A percentile compares a stretch with the other conserved stretches of the same genome.
These are phyloP conservation scores for Talaromyces sp. DNA, from an alignment of 2,329 filamentous ascomycete species.

Conservation along the genomic window DNA sequence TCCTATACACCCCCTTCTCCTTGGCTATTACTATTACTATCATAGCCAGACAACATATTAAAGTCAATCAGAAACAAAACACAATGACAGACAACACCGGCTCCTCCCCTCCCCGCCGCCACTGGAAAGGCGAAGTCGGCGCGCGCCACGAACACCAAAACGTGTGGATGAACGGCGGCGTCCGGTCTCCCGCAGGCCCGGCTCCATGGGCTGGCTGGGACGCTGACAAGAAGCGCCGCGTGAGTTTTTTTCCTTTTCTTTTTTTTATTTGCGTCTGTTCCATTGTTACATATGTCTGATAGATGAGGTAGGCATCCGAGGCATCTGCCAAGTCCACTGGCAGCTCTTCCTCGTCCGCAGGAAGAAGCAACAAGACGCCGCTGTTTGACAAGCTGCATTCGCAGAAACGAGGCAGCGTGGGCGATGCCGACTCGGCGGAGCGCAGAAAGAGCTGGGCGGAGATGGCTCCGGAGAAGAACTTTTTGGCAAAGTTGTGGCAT, in stretches of 20 bases:
- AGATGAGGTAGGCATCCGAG: conserved; percentile 3
- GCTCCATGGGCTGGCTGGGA: conserved; percentile 18
- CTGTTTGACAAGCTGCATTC: conserved; percentile 4
- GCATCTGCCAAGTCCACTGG: conserved; percentile 18
- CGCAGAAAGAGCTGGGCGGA: conserved; percentile 43
- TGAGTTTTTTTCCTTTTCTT: conserved; percentile 11
- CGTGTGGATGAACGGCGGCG: conserved; percentile 30
- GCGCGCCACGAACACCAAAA: conserved; percentile 31
- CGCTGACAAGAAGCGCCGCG: conserved; percentile 18
- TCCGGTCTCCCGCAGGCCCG: conserved; percentile 18
- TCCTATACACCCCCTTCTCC: background rate
- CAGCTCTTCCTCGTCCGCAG: background rate
- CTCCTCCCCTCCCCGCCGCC: conserved; percentile 21
- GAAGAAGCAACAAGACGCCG: background rate
- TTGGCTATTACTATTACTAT: background rate
- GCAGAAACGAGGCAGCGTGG: conserved; percentile 8
- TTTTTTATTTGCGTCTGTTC: background rate
- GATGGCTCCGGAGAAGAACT: conserved; percentile 27
- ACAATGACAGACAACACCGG: conserved; percentile 6
- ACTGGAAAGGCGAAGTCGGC: conserved; percentile 31
- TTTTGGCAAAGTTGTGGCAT: conserved; percentile 38
- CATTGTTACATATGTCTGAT: background rate
- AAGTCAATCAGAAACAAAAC: background rate
- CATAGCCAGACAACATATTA: no score
- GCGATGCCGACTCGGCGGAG: conserved; percentile 19